Evolutionary conservation across 805 yeast species (phyloP).

Genomic region (Jamesozyma rosinii): DNA sequence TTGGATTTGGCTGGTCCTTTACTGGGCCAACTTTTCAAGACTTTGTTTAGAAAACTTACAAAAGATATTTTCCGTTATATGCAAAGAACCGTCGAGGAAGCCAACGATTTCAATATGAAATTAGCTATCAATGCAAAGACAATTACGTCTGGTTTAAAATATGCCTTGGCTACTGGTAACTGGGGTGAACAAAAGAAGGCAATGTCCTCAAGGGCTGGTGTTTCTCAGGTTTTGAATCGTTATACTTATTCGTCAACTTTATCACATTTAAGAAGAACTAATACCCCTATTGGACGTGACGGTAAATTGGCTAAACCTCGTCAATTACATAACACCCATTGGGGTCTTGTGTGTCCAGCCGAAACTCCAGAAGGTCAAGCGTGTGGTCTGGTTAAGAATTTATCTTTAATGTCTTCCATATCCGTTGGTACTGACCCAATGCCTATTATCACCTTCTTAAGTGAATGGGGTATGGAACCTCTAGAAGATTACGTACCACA

Average conservation of each 20-base stretch:
- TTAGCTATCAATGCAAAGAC: slow-evolving; percentile 96
- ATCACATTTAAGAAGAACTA: slow-evolving; percentile 97
- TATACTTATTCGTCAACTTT: slow-evolving; percentile 97
- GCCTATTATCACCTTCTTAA: slow-evolving; percentile 83
- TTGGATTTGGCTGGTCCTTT: slow-evolving; percentile 97
- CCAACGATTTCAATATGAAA: slow-evolving; percentile 91
- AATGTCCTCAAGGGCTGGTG: slow-evolving; percentile 98
- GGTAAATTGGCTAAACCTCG: slow-evolving; percentile 98
- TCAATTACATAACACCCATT: slow-evolving; percentile 96
- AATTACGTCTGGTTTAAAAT: slow-evolving; percentile 92
- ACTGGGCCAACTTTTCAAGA: slow-evolving; percentile 88
- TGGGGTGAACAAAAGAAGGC: slow-evolving; percentile 99
- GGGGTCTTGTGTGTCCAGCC: slow-evolving; percentile 99
- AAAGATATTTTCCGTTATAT: slow-evolving; percentile 93
- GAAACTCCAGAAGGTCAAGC: slow-evolving; percentile 99
- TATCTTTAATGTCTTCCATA: slow-evolving; percentile 93
- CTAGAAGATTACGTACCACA: slow-evolving; percentile 92
- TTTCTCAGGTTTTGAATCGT: slow-evolving; percentile 94
- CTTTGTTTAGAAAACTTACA: slow-evolving; percentile 88
- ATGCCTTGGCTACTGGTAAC: slow-evolving; percentile 97
- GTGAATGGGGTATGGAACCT: slow-evolving; percentile 99
- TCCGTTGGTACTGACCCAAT: slow-evolving; percentile 97
- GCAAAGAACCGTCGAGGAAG: slow-evolving; percentile 98
- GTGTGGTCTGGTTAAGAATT: slow-evolving; percentile 95
- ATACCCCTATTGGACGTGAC: slow-evolving; percentile 98